Evolutionary conservation across 2,329 filamentous ascomycete genomes (phyloP), one percentile per base, ranked within the genome.

Genomic region (Chlorencoelia australis): DNA sequence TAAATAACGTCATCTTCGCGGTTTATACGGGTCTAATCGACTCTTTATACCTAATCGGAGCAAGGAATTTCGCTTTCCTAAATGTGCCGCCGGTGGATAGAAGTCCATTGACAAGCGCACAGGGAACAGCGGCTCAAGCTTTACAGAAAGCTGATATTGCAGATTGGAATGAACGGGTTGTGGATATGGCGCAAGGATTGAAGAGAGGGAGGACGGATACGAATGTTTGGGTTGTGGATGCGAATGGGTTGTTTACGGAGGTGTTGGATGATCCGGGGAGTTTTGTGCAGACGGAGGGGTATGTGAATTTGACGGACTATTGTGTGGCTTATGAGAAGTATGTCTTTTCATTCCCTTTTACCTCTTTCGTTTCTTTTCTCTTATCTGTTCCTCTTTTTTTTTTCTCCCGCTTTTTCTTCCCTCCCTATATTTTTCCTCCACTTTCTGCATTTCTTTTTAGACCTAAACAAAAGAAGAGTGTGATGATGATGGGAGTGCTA

Each of bases 41-140:
- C 36, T 39, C 62, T 14, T 56, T 81, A 5, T 75, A 75, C 43
- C 51, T 57, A 2, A 58, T 62, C 2, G 75, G 75, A 0, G 66
- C 66, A 2, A 59, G 74, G 4, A 75, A 75, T 37, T 79, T 79
- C 41, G 60, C 68, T 2, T 64, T 79, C 35, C 43, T 80, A 19
- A 75, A 66, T 35, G 73, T 78, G 0, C 75, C 76, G 2, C 70
- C 69, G 1, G 56, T 78, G 3, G 64, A 79, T 38, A 62, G 68
- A 7, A 65, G 65, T 25, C 73, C 73, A 0, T 45, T 69, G 34
- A 67, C 63, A 0, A 47, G 64, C 6, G 58, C 50, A 1, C 61
- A 68, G 37, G 62, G 59, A 5, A 43, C 51, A 2, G 39, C 42
- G 10, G 48, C 57, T 4, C 54, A 61, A 14, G 54, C 51, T 5